Percentiles rank a stretch among this genome's conserved stretches.
phyloP scores from a whole-genome alignment of 2,329 filamentous ascomycete species.

The Cladosporium austrohemisphaericum region DNA sequence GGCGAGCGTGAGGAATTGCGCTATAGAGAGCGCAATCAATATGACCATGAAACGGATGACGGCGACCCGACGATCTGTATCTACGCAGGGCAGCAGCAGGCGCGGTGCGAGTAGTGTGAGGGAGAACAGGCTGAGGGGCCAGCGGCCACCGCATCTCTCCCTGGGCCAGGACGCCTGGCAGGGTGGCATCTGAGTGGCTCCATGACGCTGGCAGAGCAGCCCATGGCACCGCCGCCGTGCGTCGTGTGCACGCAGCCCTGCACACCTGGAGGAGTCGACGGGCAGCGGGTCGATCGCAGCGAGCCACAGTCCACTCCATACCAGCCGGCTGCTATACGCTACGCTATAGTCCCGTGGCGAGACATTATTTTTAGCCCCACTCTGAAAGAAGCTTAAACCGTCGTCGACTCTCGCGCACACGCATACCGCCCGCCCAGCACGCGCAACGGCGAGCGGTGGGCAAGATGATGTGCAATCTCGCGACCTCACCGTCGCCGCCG shows the following conservation, averaged over 20 bases:
- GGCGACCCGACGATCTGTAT: constrained; percentile 18
- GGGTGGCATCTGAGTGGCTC: constrained; percentile 26
- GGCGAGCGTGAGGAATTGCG: constrained; percentile 16
- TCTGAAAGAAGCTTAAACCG: constrained; percentile 11
- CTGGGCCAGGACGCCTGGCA: constrained; percentile 5
- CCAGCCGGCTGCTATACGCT: constrained; percentile 12
- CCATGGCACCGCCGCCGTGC: constrained; percentile 33
- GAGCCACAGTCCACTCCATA: constrained; percentile 10
- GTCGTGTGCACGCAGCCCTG: constrained; percentile 26
- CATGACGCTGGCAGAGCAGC: constrained; percentile 27
- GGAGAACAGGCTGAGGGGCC: constrained; percentile 19
- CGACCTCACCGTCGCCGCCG: constrained; percentile 1
- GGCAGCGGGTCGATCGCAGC: constrained; percentile 9
- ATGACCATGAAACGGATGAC: constrained; percentile 20
- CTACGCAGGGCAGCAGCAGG: constrained; percentile 15
- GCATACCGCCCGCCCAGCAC: constrained; percentile 13
- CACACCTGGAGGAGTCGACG: constrained; percentile 17
- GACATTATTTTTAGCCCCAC: constrained; percentile 16
- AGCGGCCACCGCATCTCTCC: constrained; percentile 15
- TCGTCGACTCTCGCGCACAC: constrained; percentile 5
- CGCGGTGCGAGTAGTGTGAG: constrained; percentile 13
- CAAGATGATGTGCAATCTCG: constrained; percentile 12
- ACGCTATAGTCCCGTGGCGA: constrained; percentile 12
- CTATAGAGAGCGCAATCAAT: constrained; percentile 16
- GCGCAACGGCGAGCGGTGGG: constrained; percentile 13